Percentiles rank a stretch among this genome's conserved stretches.
Conservation (phyloP, 2,329 filamentous ascomycete genomes). For the Coccinonectria pachysandricola region DNA sequence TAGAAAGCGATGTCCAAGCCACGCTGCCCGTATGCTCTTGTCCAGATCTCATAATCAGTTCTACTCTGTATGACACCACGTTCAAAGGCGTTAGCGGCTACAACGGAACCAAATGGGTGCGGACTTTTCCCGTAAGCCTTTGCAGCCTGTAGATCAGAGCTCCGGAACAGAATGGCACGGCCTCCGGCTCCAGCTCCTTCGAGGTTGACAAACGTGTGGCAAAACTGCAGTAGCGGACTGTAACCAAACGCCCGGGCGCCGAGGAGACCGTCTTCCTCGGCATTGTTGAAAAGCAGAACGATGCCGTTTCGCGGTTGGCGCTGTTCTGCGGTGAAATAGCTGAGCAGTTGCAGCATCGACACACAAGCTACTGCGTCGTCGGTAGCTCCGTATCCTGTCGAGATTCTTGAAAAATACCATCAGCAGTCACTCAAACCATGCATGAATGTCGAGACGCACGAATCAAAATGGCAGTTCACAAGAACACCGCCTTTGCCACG, state of each 20-base stretch:
- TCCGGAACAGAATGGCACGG: conserved; percentile 75
- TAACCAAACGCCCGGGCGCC: conserved; percentile 78
- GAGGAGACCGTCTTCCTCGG: conserved; percentile 85
- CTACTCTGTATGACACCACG: conserved; percentile 68
- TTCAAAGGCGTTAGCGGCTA: conserved; percentile 77
- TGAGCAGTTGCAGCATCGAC: conserved; percentile 74
- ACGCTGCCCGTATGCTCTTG: conserved; percentile 65
- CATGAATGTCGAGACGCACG: conserved; percentile 28
- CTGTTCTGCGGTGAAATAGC: conserved; percentile 66
- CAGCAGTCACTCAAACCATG: conserved; percentile 7
- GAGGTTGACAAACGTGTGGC: conserved; percentile 85
- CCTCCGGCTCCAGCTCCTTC: conserved; percentile 92
- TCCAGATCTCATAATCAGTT: conserved; percentile 83
- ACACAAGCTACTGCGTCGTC: conserved; percentile 89
- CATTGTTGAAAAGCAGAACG: conserved; percentile 84
- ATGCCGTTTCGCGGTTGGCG: conserved; percentile 71
- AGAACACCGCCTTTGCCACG: conserved; percentile 66
- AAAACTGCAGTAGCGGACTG: conserved; percentile 68
- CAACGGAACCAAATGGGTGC: conserved; percentile 74
- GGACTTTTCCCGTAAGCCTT: conserved; percentile 60
- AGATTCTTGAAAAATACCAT: conserved; percentile 53
- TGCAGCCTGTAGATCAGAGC: conserved; percentile 78
- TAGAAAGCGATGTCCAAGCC: conserved; percentile 91
- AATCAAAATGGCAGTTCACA: conserved; percentile 90
- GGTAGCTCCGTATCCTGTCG: conserved; percentile 84